Evolutionary conservation across 163 green algal species (phyloP), one percentile per base, ranked within the genome.

Genomic region (Coccomyxa subellipsoidea): DNA sequence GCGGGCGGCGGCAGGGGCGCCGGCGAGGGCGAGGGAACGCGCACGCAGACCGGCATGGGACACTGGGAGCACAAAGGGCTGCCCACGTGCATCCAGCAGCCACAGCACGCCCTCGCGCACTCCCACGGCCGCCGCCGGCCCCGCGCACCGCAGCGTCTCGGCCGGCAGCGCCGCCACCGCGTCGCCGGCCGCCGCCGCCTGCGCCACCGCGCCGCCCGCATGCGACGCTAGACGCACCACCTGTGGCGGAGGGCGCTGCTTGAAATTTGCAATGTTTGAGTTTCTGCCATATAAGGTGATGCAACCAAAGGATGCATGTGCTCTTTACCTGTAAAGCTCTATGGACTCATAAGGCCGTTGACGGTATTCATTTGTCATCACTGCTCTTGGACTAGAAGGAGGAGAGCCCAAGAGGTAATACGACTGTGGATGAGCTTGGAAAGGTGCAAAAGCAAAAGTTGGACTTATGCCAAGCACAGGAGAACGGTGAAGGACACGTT

Each of bases 21-120:
- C 90, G 54, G 87, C 83, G 0, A 92, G 89, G 34, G 89, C 89
- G 80, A 94, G 78, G 83, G 81, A 90, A 73, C 91, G 85, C 37
- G 90, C 81, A 7, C 88, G 86, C 59, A 95, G 70, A 36, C 91
- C 91, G 31, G 91, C 86, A 77, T 95, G 91, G 15, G 77, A 81
- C 39, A 96, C 78, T 25, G 87, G 88, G 47, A 96, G 34, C 54
- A 93, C 80, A 76, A 92, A 82, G 23, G 93, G 91, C 82, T 93
- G 89, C 70, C 79, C 83, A 29, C 39, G 75, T 6, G 80, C 37
- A 66, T 92, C 89, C 31, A 93, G 81, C 85, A 93, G 77, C 91
- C 91, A 94, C 80, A 94, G 82, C n/a, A 69, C 82, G 54, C 90
- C 91, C 72, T 91, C 89, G 0, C 88, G 80, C 3, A 91, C 82